Percentiles rank a stretch among this genome's conserved stretches.
Conservation (phyloP, 805 yeast genomes). For the Kazachstania kunashirensis region DNA sequence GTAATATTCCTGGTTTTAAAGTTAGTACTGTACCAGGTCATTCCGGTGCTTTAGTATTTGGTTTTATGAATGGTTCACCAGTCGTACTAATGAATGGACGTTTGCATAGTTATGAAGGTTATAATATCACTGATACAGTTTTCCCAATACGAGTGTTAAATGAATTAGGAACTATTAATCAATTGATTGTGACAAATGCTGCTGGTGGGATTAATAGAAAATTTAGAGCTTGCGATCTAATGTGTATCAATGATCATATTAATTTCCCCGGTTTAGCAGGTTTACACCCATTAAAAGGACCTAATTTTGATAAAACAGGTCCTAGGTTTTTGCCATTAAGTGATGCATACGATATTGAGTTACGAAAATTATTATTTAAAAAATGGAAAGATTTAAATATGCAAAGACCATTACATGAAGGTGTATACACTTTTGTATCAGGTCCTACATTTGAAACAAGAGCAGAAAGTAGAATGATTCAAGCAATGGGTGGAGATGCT, state of each 20-base stretch:
- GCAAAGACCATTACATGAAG: slow-evolving; percentile 66
- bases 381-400: slow-evolving; percentile 42
- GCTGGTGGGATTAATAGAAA: slow-evolving; percentile 76
- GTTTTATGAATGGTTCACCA: slow-evolving; percentile 61
- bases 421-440: slow-evolving; percentile 72
- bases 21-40: slow-evolving; percentile 85
- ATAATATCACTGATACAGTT: slow-evolving; percentile 68
- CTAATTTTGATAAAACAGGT: slow-evolving; percentile 70
- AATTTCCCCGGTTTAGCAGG: slow-evolving; percentile 90
- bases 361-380: slow-evolving; percentile 52
- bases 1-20: slow-evolving; percentile 70
- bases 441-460: slow-evolving; percentile 94
- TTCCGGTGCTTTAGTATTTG: slow-evolving; percentile 72
- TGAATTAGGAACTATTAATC: slow-evolving; percentile 43
- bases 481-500: slow-evolving; percentile 74
- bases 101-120: slow-evolving; percentile 87
- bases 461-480: slow-evolving; percentile 77
- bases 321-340: slow-evolving; percentile 81
- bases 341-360: slow-evolving; percentile 75
- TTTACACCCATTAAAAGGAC: slow-evolving; percentile 76
- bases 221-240: slow-evolving; percentile 76
- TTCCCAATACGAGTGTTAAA: slow-evolving; percentile 77
- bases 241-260: slow-evolving; percentile 84
- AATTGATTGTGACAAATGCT: slow-evolving; percentile 83
- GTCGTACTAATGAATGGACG: slow-evolving; percentile 93